These are phyloP conservation scores for Plectosphaerella cucumerina DNA, from an alignment of 2,329 filamentous ascomycete species.

Conservation along the genomic window DNA sequence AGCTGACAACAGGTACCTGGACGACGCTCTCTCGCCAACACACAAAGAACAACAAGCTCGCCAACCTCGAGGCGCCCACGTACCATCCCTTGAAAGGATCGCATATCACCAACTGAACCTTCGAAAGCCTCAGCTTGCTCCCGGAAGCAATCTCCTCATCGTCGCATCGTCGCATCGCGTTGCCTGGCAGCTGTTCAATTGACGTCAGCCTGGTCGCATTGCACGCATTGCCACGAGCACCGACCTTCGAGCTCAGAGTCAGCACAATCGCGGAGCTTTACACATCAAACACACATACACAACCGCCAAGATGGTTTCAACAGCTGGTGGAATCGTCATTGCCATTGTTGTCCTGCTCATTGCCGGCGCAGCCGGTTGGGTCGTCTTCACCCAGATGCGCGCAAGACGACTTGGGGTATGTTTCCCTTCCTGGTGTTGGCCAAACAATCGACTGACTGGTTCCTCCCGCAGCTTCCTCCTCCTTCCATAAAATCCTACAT, in stretches of 20 bases:
- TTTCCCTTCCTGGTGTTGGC: constrained; percentile 13
- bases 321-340: constrained; percentile 67
- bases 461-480: constrained; percentile 54
- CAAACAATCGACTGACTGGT: not conserved
- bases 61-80: too few species aligned
- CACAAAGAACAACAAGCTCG: not conserved
- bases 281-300: not conserved
- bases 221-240: too few species aligned
- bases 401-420: constrained; percentile 67
- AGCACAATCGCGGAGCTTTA: not conserved
- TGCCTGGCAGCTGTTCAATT: not conserved
- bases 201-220: not conserved
- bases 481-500: constrained; percentile 65
- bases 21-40: too few species aligned
- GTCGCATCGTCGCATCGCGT: too few species aligned
- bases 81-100: too few species aligned
- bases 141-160: not conserved
- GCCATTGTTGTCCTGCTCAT: constrained; percentile 62
- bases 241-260: not conserved
- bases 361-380: constrained; percentile 57
- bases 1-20: too few species aligned
- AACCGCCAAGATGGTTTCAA: constrained; percentile 46
- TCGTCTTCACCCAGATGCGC: constrained; percentile 67
- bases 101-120: too few species aligned
- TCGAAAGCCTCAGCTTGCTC: too few species aligned